Evolutionary conservation across 2,329 filamentous ascomycete species (phyloP).

Genomic region (Colletotrichum horii): DNA sequence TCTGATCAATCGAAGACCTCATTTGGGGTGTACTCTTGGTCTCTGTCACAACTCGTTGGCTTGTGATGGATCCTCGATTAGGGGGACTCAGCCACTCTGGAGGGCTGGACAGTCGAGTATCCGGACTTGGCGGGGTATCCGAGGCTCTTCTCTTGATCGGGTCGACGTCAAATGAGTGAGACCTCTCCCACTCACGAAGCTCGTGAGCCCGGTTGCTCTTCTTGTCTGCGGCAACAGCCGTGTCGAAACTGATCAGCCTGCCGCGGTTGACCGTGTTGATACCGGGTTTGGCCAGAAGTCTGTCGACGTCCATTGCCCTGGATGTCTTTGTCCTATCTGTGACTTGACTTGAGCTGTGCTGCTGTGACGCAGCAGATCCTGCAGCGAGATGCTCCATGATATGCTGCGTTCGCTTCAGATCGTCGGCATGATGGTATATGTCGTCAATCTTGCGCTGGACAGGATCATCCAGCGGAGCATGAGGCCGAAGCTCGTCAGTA

Average conservation of each 20-base stretch:
- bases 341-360: neutral
- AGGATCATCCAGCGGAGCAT: neutral
- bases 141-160: conserved; percentile 5
- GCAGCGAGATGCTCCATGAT: conserved; percentile 38
- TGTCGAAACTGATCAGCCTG: neutral
- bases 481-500: neutral
- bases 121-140: neutral
- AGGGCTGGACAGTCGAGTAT: neutral
- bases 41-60: neutral
- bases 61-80: neutral
- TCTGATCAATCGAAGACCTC: neutral
- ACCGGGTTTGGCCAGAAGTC: neutral
- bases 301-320: neutral
- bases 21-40: neutral
- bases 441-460: conserved; percentile 32
- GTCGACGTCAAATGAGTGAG: conserved; percentile 3
- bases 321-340: too few species aligned
- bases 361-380: conserved; percentile 5
- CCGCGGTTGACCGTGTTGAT: neutral
- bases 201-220: neutral
- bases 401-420: conserved; percentile 37
- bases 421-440: conserved; percentile 36
- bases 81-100: conserved; percentile 2
- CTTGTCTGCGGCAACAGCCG: neutral
- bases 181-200: neutral